Conservation (phyloP, 192 early-diverging fungal genomes). For the Pilaira anomala region DNA sequence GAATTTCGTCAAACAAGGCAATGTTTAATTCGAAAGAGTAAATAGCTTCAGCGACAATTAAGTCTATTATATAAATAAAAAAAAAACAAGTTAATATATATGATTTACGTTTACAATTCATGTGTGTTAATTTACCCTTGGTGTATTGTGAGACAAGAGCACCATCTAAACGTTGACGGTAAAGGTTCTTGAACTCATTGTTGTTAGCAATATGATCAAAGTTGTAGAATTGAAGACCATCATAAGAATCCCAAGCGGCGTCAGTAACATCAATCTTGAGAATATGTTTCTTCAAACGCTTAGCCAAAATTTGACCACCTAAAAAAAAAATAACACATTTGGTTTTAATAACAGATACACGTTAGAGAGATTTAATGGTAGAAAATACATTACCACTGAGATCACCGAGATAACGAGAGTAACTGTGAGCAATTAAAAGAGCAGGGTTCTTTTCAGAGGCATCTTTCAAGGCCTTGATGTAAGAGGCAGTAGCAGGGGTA, state of each 20-base stretch:
- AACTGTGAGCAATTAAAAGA: constrained; percentile 52
- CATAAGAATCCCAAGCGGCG: constrained; percentile 31
- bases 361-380: too few relatives aligned
- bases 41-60: constrained; percentile 28
- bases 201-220: constrained; percentile 45
- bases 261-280: constrained; percentile 39
- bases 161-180: constrained; percentile 42
- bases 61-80: constrained; percentile 5
- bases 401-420: constrained; percentile 56
- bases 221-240: constrained; percentile 48
- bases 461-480: constrained; percentile 43
- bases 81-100: not conserved
- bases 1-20: constrained; percentile 28
- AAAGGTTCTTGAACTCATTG: constrained; percentile 45
- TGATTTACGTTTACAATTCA: not conserved
- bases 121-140: constrained; percentile 1
- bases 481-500: constrained; percentile 48
- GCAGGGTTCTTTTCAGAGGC: constrained; percentile 37
- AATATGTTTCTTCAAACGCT: constrained; percentile 47
- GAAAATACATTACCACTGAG: constrained; percentile 32
- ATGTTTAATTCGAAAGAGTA: constrained; percentile 32
- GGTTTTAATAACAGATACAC: not conserved
- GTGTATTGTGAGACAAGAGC: constrained; percentile 37
- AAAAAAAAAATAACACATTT: not conserved
- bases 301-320: constrained; percentile 53